Evolutionary conservation across 1,284 basidiomycete genomes (phyloP).

Genomic region (Fistulina hepatica): DNA sequence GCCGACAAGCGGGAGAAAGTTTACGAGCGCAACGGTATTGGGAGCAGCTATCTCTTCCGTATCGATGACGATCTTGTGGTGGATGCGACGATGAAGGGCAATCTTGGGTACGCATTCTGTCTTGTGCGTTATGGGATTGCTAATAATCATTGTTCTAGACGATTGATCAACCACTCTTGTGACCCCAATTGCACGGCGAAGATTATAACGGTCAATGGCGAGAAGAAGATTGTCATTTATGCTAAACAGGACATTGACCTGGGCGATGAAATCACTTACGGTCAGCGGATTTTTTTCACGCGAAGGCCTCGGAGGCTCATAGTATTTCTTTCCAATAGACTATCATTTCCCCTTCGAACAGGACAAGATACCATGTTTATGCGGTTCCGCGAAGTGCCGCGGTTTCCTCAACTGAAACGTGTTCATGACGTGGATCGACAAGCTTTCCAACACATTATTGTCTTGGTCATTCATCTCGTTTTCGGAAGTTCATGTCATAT

Average conservation of each 20-base stretch:
- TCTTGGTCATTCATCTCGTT: too few relatives aligned
- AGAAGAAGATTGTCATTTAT: slow-evolving; percentile 99
- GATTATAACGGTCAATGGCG: slow-evolving; percentile 96
- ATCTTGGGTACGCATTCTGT: slow-evolving; percentile 89
- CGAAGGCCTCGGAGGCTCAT: too few relatives aligned
- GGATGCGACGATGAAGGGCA: slow-evolving; percentile 98
- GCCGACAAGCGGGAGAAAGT: slow-evolving; percentile 95
- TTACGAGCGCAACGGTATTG: slow-evolving; percentile 93
- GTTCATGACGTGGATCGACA: too few relatives aligned
- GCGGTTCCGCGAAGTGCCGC: slow-evolving; percentile 78
- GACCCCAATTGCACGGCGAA: slow-evolving; percentile 97
- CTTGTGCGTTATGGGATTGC: too few relatives aligned
- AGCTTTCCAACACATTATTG: too few relatives aligned
- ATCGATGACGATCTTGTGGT: slow-evolving; percentile 91
- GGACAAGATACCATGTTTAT: slow-evolving; percentile 85
- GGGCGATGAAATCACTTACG: slow-evolving; percentile 91
- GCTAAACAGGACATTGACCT: slow-evolving; percentile 91
- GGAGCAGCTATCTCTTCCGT: slow-evolving; percentile 88
- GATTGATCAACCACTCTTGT: slow-evolving; percentile 94
- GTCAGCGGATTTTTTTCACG: slow-evolving; percentile 35
- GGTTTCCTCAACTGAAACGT: slow-evolving; percentile 79
- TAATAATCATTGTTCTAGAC: too few relatives aligned
- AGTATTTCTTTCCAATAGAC: slow-evolving; percentile 34
- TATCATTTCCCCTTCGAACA: slow-evolving; percentile 92
- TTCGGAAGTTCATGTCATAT: too few relatives aligned